Evolutionary conservation across 495 filamentous ascomycete species (phyloP).

Genomic region (Neurospora sp.): DNA sequence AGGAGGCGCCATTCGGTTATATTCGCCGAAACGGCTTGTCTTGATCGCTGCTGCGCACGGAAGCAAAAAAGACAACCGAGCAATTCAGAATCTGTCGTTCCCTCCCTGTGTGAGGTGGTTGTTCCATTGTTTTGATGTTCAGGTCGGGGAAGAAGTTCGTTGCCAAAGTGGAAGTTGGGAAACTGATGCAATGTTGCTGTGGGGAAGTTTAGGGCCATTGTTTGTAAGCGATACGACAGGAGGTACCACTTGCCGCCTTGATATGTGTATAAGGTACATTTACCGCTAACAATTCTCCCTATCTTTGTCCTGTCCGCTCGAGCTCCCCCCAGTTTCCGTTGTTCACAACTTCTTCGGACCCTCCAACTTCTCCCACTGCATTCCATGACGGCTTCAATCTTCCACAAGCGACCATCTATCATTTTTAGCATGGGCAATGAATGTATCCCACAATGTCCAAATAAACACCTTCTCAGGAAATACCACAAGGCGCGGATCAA

Average conservation of each 20-base stretch:
- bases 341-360: background rate
- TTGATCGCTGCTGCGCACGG: background rate
- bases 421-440: too few relatives aligned
- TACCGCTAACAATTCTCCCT: background rate
- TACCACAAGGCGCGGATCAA: constrained; percentile 21
- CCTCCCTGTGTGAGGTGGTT: too few relatives aligned
- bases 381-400: background rate
- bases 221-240: background rate
- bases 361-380: background rate
- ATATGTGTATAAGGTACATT: background rate
- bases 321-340: background rate
- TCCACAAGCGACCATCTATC: background rate
- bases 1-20: background rate
- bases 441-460: too few relatives aligned
- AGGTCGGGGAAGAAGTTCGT: background rate
- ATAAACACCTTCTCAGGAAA: constrained; percentile 12
- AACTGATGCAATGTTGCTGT: background rate
- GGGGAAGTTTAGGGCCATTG: background rate
- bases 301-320: background rate
- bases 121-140: background rate
- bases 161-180: background rate
- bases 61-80: constrained; percentile 2
- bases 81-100: too few relatives aligned
- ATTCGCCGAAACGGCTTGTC: background rate
- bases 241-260: background rate